phyloP scores from a whole-genome alignment of 768 basidiomycete species.

The Fomitopsis serialis region DNA sequence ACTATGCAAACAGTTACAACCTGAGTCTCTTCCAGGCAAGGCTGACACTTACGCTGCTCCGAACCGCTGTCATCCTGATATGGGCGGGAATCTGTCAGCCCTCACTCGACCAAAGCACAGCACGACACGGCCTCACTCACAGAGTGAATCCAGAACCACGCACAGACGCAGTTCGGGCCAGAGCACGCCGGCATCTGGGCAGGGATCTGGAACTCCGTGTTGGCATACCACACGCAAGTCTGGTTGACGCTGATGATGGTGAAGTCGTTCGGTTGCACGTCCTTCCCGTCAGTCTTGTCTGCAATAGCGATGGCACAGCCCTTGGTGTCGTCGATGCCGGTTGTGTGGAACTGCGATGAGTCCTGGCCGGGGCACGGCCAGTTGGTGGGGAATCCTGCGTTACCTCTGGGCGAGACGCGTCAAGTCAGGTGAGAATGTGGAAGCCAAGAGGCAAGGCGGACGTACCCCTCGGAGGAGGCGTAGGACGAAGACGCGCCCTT shows the following conservation, averaged over 20 bases:
- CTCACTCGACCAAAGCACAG: neutral
- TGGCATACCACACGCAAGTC: conserved; percentile 35
- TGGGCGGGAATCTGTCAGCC: neutral
- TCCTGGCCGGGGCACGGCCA: conserved; percentile 19
- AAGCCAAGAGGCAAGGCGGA: neutral
- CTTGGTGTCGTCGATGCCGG: conserved; percentile 23
- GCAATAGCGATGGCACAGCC: conserved; percentile 39
- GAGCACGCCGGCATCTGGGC: conserved; percentile 38
- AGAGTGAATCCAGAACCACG: conserved; percentile 37
- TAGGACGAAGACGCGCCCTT: conserved; percentile 58
- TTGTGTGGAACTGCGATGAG: conserved; percentile 24
- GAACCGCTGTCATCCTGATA: conserved; percentile 28
- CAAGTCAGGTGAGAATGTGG: neutral
- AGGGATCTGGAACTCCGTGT: conserved; percentile 38
- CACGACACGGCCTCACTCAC: conserved; percentile 9
- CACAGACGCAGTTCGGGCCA: conserved; percentile 37
- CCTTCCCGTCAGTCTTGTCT: conserved; percentile 32
- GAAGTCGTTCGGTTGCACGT: conserved; percentile 37
- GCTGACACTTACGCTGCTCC: conserved; percentile 27
- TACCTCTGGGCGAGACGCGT: conserved; percentile 15
- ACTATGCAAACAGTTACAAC: conserved; percentile 11
- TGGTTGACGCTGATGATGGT: conserved; percentile 38
- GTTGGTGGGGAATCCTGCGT: conserved; percentile 15
- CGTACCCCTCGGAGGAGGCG: conserved; percentile 31
- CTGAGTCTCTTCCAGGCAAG: neutral